A percentile compares a stretch with the other conserved stretches of the same genome.
phyloP scores from a whole-genome alignment of 164 flowering plant genomes.

The Chimonanthus praecox region DNA sequence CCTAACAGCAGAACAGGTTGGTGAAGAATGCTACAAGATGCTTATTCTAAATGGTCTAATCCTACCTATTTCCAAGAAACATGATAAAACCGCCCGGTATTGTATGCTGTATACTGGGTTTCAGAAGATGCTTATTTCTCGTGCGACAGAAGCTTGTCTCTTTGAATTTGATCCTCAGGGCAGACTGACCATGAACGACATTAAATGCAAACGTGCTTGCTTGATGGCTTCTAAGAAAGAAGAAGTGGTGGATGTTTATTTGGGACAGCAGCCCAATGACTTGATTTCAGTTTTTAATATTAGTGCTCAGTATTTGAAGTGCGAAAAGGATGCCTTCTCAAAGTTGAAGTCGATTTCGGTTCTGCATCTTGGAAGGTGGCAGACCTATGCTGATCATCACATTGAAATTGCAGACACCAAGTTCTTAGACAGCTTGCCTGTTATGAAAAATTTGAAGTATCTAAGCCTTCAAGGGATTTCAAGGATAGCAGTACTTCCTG shows the following conservation, averaged over 20 bases:
- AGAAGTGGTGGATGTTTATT: background rate
- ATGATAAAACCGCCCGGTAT: background rate
- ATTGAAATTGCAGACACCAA: constrained; percentile 26
- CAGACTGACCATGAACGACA: background rate
- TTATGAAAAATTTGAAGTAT: constrained; percentile 16
- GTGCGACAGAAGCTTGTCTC: constrained; percentile 13
- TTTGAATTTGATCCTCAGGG: constrained; percentile 11
- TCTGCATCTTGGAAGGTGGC: constrained; percentile 40
- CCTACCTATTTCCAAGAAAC: constrained; percentile 17
- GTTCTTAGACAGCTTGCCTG: constrained; percentile 12
- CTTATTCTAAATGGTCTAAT: constrained; percentile 17
- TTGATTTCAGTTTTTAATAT: constrained; percentile 22
- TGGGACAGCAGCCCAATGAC: background rate
- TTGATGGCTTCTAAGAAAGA: background rate
- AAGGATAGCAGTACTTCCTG: constrained; percentile 24
- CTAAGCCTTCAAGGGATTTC: constrained; percentile 47
- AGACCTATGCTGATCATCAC: constrained; percentile 18
- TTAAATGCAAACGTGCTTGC: background rate
- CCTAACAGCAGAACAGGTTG: constrained; percentile 14
- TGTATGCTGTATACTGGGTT: constrained; percentile 24
- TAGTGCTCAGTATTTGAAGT: constrained; percentile 12
- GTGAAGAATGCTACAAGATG: constrained; percentile 6
- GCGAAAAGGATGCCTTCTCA: constrained; percentile 4
- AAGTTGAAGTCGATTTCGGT: constrained; percentile 19
- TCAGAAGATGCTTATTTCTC: constrained; percentile 11